These are phyloP conservation scores for Tolypocladium tropicale DNA, from an alignment of 2,329 filamentous ascomycete genomes.

Conservation along the genomic window DNA sequence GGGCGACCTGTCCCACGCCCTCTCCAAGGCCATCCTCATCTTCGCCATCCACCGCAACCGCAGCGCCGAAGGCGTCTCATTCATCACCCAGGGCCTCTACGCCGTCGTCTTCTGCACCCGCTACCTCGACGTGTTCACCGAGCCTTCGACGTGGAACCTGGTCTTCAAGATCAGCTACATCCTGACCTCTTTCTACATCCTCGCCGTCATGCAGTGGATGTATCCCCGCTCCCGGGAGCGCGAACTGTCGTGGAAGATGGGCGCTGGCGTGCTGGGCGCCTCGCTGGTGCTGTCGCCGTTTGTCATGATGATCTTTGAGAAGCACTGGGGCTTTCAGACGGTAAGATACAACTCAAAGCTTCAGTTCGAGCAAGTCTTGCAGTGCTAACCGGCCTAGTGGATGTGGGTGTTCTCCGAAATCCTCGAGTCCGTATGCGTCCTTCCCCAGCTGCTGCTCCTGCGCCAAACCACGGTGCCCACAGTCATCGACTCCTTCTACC, in stretches of 20 bases:
- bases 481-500: constrained; percentile 94
- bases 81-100: constrained; percentile 86
- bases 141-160: constrained; percentile 55
- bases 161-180: constrained; percentile 89
- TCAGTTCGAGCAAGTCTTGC: background rate
- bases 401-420: constrained; percentile 85
- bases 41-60: constrained; percentile 81
- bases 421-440: constrained; percentile 81
- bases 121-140: constrained; percentile 71
- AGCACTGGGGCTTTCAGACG: constrained; percentile 36
- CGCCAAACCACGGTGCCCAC: constrained; percentile 93
- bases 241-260: constrained; percentile 90
- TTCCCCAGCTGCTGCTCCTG: constrained; percentile 83
- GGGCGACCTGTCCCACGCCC: constrained; percentile 74
- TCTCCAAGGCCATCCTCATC: constrained; percentile 84
- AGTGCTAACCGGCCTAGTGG: constrained; percentile 40
- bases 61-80: constrained; percentile 82
- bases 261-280: constrained; percentile 55
- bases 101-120: constrained; percentile 74
- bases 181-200: constrained; percentile 71
- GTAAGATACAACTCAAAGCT: constrained; percentile 21
- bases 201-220: constrained; percentile 76
- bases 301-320: constrained; percentile 57
- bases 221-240: constrained; percentile 81
- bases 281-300: constrained; percentile 62